A percentile compares a stretch with the other conserved stretches of the same genome.
phyloP scores from a whole-genome alignment of 2,329 filamentous ascomycete species.

The Phoma sp. region DNA sequence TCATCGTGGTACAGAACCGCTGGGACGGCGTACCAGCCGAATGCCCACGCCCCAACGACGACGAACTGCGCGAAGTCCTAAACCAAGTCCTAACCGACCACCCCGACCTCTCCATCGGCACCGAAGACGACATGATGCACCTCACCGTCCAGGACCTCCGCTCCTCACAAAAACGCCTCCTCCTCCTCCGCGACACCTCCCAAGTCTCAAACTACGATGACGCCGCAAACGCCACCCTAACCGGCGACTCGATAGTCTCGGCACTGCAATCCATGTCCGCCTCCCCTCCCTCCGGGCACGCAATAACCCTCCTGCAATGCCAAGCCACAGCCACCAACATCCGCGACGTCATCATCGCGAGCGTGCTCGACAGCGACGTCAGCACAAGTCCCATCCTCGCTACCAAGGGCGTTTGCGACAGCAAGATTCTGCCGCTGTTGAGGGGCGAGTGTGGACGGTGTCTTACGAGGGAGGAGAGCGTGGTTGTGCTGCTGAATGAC shows the following conservation, averaged over 20 bases:
- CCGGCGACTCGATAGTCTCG: slow-evolving; percentile 37
- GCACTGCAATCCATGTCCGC: slow-evolving; percentile 30
- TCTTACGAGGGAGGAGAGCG: slow-evolving; percentile 50
- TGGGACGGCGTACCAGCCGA: slow-evolving; percentile 59
- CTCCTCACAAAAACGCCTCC: slow-evolving; percentile 32
- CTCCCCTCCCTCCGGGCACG: slow-evolving; percentile 25
- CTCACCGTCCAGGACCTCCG: slow-evolving; percentile 35
- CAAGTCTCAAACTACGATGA: slow-evolving; percentile 46
- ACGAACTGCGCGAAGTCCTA: slow-evolving; percentile 51
- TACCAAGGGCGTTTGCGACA: slow-evolving; percentile 58
- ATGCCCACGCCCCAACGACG: slow-evolving; percentile 52
- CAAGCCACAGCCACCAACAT: slow-evolving; percentile 61
- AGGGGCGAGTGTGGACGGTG: slow-evolving; percentile 49
- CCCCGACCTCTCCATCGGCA: slow-evolving; percentile 28
- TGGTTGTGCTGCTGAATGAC: slow-evolving; percentile 59
- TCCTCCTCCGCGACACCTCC: slow-evolving; percentile 30
- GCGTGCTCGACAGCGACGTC: slow-evolving; percentile 54
- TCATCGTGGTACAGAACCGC: slow-evolving; percentile 58
- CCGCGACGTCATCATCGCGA: slow-evolving; percentile 55
- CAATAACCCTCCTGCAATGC: slow-evolving; percentile 50
- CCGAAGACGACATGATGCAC: slow-evolving; percentile 36
- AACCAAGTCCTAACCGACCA: slow-evolving; percentile 36
- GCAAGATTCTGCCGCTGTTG: slow-evolving; percentile 58
- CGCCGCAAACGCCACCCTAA: slow-evolving; percentile 39
- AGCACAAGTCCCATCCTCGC: slow-evolving; percentile 55